phyloP scores from a whole-genome alignment of 768 basidiomycete species.

The Saitozyma podzolica region DNA sequence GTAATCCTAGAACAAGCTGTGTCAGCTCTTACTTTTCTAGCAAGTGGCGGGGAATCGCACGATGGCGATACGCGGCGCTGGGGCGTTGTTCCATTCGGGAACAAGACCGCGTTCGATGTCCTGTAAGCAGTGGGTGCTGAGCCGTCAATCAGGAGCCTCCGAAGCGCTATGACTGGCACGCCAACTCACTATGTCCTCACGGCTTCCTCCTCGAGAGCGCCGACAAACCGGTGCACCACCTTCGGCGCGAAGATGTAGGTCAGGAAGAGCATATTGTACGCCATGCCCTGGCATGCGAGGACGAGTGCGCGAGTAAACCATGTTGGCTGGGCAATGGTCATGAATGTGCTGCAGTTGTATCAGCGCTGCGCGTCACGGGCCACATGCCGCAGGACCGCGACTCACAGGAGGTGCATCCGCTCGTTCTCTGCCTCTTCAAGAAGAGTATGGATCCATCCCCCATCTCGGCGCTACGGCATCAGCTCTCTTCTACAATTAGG shows the following conservation, averaged over 20 bases:
- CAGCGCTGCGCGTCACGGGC: not conserved
- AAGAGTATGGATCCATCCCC: conserved; percentile 86
- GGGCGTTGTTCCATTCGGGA: conserved; percentile 61
- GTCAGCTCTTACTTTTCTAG: too few relatives aligned
- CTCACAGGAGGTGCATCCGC: conserved; percentile 88
- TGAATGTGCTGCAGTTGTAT: conserved; percentile 72
- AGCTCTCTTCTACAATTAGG: not conserved
- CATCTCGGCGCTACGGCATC: conserved; percentile 57
- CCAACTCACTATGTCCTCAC: conserved; percentile 80
- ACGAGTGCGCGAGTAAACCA: conserved; percentile 77
- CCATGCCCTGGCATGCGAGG: conserved; percentile 79
- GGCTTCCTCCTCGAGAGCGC: conserved; percentile 90
- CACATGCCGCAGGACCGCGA: conserved; percentile 3
- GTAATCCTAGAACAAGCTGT: conserved; percentile 61
- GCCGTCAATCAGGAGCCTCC: too few relatives aligned
- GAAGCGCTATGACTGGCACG: not conserved
- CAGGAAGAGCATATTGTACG: conserved; percentile 61
- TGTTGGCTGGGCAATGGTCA: conserved; percentile 82
- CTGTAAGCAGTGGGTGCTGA: conserved; percentile 68
- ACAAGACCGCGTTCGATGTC: conserved; percentile 62
- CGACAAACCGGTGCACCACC: conserved; percentile 79
- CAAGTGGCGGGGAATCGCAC: too few relatives aligned
- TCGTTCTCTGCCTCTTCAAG: conserved; percentile 96
- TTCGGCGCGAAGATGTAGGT: conserved; percentile 60
- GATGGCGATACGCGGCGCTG: conserved; percentile 84